phyloP scores from a whole-genome alignment of 192 early-diverging fungal genomes.

The Gigaspora rosea region DNA sequence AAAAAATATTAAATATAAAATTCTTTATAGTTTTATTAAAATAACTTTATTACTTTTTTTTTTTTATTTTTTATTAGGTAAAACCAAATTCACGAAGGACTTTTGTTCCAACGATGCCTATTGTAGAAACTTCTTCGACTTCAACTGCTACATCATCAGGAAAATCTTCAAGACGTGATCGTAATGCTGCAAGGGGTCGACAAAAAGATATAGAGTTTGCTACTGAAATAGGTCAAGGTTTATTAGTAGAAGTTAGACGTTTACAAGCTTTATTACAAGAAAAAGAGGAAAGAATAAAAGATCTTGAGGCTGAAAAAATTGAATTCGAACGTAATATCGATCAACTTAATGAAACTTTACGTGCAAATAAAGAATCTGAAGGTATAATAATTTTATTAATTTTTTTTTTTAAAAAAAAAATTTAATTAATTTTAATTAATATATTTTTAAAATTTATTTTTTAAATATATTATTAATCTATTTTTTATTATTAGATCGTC shows the following conservation, averaged over 20 bases:
- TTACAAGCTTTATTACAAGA: conserved; percentile 47
- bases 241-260: conserved; percentile 45
- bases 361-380: conserved; percentile 57
- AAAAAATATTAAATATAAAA: too few relatives aligned
- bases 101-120: not conserved
- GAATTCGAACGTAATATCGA: conserved; percentile 57
- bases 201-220: conserved; percentile 51
- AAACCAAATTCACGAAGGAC: too few relatives aligned
- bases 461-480: not conserved
- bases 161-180: not conserved
- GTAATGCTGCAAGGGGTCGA: conserved; percentile 23
- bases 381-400: conserved; percentile 38
- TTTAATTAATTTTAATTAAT: too few relatives aligned
- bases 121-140: not conserved
- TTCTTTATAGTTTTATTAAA: too few relatives aligned
- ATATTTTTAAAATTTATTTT: too few relatives aligned
- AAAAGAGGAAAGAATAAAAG: conserved; percentile 45
- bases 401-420: too few relatives aligned
- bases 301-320: conserved; percentile 52
- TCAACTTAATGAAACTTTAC: conserved; percentile 49
- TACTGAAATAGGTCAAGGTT: conserved; percentile 48
- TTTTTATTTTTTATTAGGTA: too few relatives aligned
- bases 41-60: too few relatives aligned
- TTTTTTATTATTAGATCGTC: conserved; percentile 40
- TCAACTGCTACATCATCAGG: not conserved